Percentiles rank a stretch among this genome's conserved stretches.
These are phyloP conservation scores for Combretum micranthum DNA, from an alignment of 345 rosid genomes.

Conservation along the genomic window DNA sequence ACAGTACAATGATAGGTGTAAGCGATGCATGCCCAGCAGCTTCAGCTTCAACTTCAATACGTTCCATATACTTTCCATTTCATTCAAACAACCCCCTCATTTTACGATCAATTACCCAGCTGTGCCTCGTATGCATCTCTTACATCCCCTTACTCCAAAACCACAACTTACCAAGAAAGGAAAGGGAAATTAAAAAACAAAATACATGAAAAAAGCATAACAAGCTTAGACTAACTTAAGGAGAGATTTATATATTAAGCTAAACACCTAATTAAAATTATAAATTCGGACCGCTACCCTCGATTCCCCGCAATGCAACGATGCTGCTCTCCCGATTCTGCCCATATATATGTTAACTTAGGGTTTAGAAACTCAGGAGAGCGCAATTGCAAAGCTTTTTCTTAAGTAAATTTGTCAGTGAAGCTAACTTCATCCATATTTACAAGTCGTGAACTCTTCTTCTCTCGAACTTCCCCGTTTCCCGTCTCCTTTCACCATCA, in stretches of 20 bases:
- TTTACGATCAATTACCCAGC: conserved; percentile 8
- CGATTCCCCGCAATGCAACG: conserved; percentile 88
- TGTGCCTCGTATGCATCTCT: conserved; percentile 64
- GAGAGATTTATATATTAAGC: not conserved
- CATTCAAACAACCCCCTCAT: conserved; percentile 1
- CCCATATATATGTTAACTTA: conserved; percentile 7
- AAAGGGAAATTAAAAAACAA: not conserved
- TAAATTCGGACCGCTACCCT: conserved; percentile 86
- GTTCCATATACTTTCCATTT: too few species aligned
- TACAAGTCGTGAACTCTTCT: conserved; percentile 21
- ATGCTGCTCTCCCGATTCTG: conserved; percentile 63
- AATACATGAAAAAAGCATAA: not conserved
- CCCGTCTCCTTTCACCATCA: conserved; percentile 5
- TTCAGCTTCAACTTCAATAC: too few species aligned
- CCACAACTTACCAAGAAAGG: not conserved
- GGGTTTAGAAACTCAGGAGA: conserved; percentile 55
- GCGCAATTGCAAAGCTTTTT: conserved; percentile 65
- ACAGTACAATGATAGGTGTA: conserved; percentile 50
- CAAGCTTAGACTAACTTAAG: not conserved
- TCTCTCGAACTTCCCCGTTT: too few species aligned
- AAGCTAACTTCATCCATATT: conserved; percentile 19
- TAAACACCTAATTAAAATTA: conserved; percentile 7
- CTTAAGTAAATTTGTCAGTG: not conserved
- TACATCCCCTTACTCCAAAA: conserved; percentile 3
- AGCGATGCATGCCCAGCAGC: conserved; percentile 75